Conservation (phyloP, 129 eudicot species). For the Logfia minima region DNA sequence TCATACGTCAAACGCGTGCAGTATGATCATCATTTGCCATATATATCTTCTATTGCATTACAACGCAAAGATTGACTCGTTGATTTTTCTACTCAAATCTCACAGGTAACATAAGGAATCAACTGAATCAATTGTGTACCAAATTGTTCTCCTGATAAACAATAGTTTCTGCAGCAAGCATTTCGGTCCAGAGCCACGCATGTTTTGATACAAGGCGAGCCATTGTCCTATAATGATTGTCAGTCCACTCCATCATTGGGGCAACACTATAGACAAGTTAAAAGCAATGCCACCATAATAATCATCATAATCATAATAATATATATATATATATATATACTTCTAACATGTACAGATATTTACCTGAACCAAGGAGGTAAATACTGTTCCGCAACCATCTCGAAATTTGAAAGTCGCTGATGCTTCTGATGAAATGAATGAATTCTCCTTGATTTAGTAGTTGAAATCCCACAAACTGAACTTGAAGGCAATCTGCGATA, state of each 20-base stretch:
- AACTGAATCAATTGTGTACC: constrained; percentile 45
- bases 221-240: constrained; percentile 74
- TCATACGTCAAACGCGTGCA: constrained; percentile 22
- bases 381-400: constrained; percentile 66
- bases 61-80: not conserved
- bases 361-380: constrained; percentile 94
- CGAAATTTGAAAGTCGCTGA: constrained; percentile 36
- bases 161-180: constrained; percentile 97
- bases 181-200: constrained; percentile 96
- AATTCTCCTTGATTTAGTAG: constrained; percentile 46
- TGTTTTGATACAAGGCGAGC: constrained; percentile 85
- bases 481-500: constrained; percentile 57
- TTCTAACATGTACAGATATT: not conserved
- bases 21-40: constrained; percentile 8
- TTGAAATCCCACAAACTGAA: constrained; percentile 36
- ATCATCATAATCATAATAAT: not conserved
- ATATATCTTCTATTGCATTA: not conserved
- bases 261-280: constrained; percentile 61
- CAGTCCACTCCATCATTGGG: constrained; percentile 99
- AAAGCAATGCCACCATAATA: not conserved
- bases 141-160: constrained; percentile 75
- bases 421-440: constrained; percentile 39
- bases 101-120: constrained; percentile 15
- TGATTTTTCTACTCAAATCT: constrained; percentile 17
- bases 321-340: not conserved